Percentiles rank a stretch among this genome's conserved stretches.
phyloP scores from a whole-genome alignment of 1,284 basidiomycete species.

The Cryptococcus hybrid region DNA sequence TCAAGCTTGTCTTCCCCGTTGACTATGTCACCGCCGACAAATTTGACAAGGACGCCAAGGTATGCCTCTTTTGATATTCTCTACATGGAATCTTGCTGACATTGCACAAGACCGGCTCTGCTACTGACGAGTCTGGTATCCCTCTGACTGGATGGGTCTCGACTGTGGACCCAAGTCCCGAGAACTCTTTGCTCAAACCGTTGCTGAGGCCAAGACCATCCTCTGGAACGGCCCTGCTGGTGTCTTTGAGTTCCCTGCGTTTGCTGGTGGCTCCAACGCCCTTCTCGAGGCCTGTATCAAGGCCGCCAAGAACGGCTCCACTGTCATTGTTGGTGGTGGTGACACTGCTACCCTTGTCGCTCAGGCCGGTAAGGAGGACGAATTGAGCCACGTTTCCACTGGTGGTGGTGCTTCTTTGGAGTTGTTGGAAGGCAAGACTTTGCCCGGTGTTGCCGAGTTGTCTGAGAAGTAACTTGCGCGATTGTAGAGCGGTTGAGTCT shows the following conservation, averaged over 20 bases:
- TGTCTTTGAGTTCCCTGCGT: conserved; percentile 95
- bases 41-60: conserved; percentile 88
- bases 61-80: conserved; percentile 45
- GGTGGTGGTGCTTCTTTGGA: conserved; percentile 96
- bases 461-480: conserved; percentile 67
- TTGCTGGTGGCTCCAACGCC: conserved; percentile 79
- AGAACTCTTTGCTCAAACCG: conserved; percentile 74
- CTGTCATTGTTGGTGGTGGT: conserved; percentile 92
- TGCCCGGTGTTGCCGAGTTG: conserved; percentile 81
- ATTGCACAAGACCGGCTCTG: conserved; percentile 63
- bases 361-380: conserved; percentile 75
- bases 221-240: conserved; percentile 99
- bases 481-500: too few relatives aligned
- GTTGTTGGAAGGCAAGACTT: conserved; percentile 91
- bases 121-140: conserved; percentile 82
- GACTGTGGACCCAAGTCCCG: conserved; percentile 82
- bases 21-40: conserved; percentile 95
- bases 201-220: conserved; percentile 90
- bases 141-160: conserved; percentile 92
- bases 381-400: conserved; percentile 93
- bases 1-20: conserved; percentile 93
- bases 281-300: conserved; percentile 86
- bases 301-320: conserved; percentile 80
- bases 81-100: background rate
- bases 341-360: conserved; percentile 91